These are phyloP conservation scores for Aspergillus japonicus DNA, from an alignment of 2,329 filamentous ascomycete species.

Conservation along the genomic window DNA sequence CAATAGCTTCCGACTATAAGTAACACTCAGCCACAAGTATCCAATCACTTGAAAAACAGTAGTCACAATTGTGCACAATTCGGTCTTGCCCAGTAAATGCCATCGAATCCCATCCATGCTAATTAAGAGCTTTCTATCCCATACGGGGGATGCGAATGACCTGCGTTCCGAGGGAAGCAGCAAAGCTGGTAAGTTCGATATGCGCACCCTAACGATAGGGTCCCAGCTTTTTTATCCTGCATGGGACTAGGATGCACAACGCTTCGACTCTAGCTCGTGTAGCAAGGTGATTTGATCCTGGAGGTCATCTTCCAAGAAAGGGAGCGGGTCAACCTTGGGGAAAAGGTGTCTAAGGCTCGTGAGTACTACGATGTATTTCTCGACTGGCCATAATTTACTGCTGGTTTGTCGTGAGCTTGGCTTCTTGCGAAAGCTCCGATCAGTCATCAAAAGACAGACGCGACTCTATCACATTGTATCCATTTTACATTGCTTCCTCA, in stretches of 20 bases:
- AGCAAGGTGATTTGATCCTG: constrained; percentile 17
- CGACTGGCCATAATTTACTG: neutral
- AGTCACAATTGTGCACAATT: neutral
- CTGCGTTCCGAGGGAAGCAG: neutral
- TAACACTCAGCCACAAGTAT: neutral
- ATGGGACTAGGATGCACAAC: constrained; percentile 12
- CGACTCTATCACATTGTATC: neutral
- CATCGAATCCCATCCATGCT: neutral
- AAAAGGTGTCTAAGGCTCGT: constrained; percentile 1
- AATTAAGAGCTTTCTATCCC: neutral
- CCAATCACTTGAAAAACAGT: neutral
- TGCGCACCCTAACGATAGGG: constrained; percentile 16
- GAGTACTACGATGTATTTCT: neutral
- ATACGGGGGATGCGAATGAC: neutral
- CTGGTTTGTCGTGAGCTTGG: neutral
- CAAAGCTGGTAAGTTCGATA: constrained; percentile 4
- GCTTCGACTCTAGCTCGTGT: constrained; percentile 20
- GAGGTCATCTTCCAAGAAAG: constrained; percentile 7
- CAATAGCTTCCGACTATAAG: neutral
- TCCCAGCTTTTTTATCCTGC: constrained; percentile 16
- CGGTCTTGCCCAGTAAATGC: neutral
- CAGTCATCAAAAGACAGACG: neutral
- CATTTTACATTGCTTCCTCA: too few relatives aligned
- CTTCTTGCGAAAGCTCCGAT: neutral
- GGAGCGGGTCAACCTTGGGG: constrained; percentile 7